phyloP scores from a whole-genome alignment of 305 asterid genomes.

The Solanum hybrid region DNA sequence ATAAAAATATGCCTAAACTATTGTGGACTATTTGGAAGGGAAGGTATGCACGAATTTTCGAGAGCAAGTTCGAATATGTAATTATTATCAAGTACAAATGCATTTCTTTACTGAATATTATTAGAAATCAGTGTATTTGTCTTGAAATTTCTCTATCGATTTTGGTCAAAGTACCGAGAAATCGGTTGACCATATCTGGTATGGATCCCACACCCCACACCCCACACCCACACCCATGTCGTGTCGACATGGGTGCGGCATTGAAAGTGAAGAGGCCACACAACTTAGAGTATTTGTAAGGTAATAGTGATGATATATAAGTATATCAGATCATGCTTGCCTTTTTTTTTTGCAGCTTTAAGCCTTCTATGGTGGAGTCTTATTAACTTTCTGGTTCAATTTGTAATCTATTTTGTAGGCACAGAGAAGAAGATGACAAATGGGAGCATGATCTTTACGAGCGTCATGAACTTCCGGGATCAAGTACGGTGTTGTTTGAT shows the following conservation, averaged over 20 bases:
- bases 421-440: conserved; percentile 84
- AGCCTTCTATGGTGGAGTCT: not conserved
- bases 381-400: not conserved
- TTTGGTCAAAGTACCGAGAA: not conserved
- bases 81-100: not conserved
- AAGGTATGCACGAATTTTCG: not conserved
- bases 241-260: not conserved
- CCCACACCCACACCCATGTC: not conserved
- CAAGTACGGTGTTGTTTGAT: conserved; percentile 34
- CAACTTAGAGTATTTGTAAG: not conserved
- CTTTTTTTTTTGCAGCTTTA: not conserved
- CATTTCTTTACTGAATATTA: not conserved
- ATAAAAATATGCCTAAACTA: not conserved
- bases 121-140: not conserved
- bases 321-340: not conserved
- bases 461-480: conserved; percentile 27
- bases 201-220: not conserved
- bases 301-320: not conserved
- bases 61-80: not conserved
- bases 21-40: not conserved
- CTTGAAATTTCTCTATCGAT: not conserved
- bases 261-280: not conserved
- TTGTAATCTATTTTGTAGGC: conserved; percentile 45
- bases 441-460: conserved; percentile 92
- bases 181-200: not conserved